Conservation (phyloP, 1,139 yeast species). For the Lodderomyces theae region DNA sequence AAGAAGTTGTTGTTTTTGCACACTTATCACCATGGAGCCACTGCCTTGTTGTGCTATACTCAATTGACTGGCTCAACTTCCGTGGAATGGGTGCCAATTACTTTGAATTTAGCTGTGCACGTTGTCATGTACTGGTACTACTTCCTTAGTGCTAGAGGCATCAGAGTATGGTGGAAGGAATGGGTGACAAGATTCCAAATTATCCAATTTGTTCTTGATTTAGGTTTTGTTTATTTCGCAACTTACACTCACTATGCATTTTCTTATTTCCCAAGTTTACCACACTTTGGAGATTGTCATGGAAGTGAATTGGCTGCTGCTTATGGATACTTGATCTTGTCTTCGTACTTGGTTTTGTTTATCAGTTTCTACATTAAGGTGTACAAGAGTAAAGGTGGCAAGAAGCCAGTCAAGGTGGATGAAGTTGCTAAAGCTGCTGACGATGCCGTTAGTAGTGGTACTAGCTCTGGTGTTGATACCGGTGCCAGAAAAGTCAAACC, state of each 20-base stretch:
- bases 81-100: conserved; percentile 93
- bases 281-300: conserved; percentile 83
- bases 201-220: conserved; percentile 86
- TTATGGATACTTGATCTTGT: conserved; percentile 83
- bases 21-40: conserved; percentile 98
- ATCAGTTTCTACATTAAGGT: conserved; percentile 90
- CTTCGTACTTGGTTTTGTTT: conserved; percentile 86
- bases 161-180: conserved; percentile 99
- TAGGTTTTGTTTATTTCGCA: conserved; percentile 88
- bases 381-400: conserved; percentile 52
- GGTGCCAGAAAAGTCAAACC: conserved; percentile 33
- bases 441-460: conserved; percentile 17
- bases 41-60: conserved; percentile 91
- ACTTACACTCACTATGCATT: conserved; percentile 77
- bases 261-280: conserved; percentile 56
- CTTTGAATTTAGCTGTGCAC: conserved; percentile 86
- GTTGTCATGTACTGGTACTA: conserved; percentile 99
- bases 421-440: conserved; percentile 17
- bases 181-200: conserved; percentile 98
- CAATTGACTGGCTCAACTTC: conserved; percentile 90
- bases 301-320: conserved; percentile 93
- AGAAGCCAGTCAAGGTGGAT: conserved; percentile 6
- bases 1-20: conserved; percentile 89
- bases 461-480: conserved; percentile 8
- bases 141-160: conserved; percentile 89